Base-by-base conservation (phyloP, 2,329 filamentous ascomycete species). In the Neofusicoccum parvum region DNA sequence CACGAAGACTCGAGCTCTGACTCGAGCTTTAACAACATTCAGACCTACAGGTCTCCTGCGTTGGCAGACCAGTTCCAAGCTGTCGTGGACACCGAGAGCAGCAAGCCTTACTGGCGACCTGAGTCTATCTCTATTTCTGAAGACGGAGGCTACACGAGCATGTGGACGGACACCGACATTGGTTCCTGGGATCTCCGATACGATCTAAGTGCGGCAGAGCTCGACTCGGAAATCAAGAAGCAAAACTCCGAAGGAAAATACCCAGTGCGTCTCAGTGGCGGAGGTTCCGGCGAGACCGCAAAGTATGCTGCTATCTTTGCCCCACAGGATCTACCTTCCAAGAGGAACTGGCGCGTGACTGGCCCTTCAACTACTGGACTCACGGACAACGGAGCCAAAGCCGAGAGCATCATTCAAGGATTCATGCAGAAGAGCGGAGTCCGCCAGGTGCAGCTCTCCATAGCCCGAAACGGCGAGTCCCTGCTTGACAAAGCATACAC, bases 81-180 rank as follows among this genome's bases (percentile, higher is more conserved):
- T 4, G 7, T 66, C 12, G 56, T 65, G 39, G 62, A 58, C 10
- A 48, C 36, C 9, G 69, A 72, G 54, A 69, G 63, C 17, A 68
- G 67, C n/a, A 71, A 71, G 45, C 67, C 66, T 43, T 71, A 65
- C 50, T 73, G 70, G 70, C 68, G 71, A 49, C 70, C 70, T 1
- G 66, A 66, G 5, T 71, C 58, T 23, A 45, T 72, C n/a, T 68
- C 71, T 12, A 59, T 64, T 17, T 54, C 68, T 3, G 67, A 69
- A 17, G 70, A 71, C 46, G 43, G 65, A 14, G 17, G 69, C 36
- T 39, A 70, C 39, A 65, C 70, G 5, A 50, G 69, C 4, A 62
- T 73, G 3, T 73, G 71, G 51, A 67, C 69, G 10, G 70, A 72
- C 32, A 70, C 70, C 5, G 70, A 50, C 45, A 69, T 72, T 50